Conservation (phyloP, 2,329 filamentous ascomycete genomes). For the Pezizomycotina sp. region DNA sequence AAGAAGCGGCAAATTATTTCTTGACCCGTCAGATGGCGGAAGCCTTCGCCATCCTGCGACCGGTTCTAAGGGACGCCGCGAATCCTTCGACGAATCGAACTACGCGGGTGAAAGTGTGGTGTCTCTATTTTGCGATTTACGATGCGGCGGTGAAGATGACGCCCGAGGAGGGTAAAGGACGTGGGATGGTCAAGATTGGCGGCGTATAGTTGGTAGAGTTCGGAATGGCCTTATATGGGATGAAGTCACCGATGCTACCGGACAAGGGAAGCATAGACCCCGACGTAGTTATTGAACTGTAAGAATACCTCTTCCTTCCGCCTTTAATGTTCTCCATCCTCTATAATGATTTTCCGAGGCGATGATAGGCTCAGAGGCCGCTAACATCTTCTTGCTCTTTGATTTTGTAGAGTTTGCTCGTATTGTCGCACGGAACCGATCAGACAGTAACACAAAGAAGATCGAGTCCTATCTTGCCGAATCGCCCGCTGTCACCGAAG, state of each 20-base stretch:
- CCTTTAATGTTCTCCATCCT: constrained; percentile 3
- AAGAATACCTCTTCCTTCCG: constrained; percentile 27
- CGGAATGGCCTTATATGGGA: constrained; percentile 90
- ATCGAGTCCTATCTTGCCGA: constrained; percentile 80
- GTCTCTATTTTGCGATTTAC: constrained; percentile 80
- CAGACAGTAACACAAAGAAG: constrained; percentile 70
- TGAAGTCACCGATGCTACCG: constrained; percentile 65
- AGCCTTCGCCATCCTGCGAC: constrained; percentile 67
- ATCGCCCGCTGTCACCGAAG: constrained; percentile 30
- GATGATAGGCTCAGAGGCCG: background rate
- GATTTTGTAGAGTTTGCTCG: constrained; percentile 51
- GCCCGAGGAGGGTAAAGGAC: constrained; percentile 68
- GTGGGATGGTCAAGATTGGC: constrained; percentile 77
- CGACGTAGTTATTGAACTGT: constrained; percentile 84
- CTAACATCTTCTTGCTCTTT: too few species aligned
- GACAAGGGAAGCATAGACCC: constrained; percentile 81
- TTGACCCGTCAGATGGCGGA: constrained; percentile 85
- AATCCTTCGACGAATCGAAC: constrained; percentile 57
- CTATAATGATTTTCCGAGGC: background rate
- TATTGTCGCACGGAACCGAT: constrained; percentile 74
- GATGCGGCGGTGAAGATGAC: constrained; percentile 83
- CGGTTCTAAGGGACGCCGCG: constrained; percentile 50
- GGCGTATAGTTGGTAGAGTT: constrained; percentile 63
- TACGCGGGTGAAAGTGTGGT: constrained; percentile 90
- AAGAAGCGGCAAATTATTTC: constrained; percentile 84